Conservation (phyloP, 306 rosid species). For the Vigna trinervia region DNA sequence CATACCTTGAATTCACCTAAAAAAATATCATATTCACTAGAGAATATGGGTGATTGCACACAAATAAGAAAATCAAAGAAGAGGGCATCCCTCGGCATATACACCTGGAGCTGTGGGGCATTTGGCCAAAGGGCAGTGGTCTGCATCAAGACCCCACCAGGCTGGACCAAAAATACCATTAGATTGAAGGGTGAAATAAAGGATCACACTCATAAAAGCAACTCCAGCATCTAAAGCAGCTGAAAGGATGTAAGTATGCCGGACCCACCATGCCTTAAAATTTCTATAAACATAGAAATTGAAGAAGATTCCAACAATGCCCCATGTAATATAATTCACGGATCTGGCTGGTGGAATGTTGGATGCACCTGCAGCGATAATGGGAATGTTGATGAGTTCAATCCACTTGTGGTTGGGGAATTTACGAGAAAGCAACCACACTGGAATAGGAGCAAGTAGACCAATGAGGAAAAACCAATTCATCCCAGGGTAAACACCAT, state of each 20-base stretch:
- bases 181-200: constrained; percentile 64
- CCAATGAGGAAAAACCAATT: constrained; percentile 79
- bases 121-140: constrained; percentile 63
- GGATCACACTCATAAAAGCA: constrained; percentile 59
- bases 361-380: constrained; percentile 49
- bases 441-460: constrained; percentile 59
- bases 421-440: constrained; percentile 53
- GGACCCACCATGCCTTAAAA: constrained; percentile 73
- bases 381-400: constrained; percentile 63
- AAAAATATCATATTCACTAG: background rate
- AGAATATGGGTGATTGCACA: background rate
- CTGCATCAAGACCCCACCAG: constrained; percentile 69
- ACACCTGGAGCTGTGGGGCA: constrained; percentile 87
- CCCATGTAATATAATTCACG: constrained; percentile 62
- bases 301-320: constrained; percentile 69
- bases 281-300: constrained; percentile 56
- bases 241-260: constrained; percentile 71
- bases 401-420: constrained; percentile 64
- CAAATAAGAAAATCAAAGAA: constrained; percentile 33
- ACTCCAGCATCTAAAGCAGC: constrained; percentile 82
- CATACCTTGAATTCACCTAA: background rate
- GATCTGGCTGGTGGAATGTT: constrained; percentile 56
- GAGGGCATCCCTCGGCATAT: constrained; percentile 59
- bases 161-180: constrained; percentile 48
- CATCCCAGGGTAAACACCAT: constrained; percentile 60